These are phyloP conservation scores for Ustilago trichophora DNA, from an alignment of 1,284 basidiomycete species.

Conservation along the genomic window DNA sequence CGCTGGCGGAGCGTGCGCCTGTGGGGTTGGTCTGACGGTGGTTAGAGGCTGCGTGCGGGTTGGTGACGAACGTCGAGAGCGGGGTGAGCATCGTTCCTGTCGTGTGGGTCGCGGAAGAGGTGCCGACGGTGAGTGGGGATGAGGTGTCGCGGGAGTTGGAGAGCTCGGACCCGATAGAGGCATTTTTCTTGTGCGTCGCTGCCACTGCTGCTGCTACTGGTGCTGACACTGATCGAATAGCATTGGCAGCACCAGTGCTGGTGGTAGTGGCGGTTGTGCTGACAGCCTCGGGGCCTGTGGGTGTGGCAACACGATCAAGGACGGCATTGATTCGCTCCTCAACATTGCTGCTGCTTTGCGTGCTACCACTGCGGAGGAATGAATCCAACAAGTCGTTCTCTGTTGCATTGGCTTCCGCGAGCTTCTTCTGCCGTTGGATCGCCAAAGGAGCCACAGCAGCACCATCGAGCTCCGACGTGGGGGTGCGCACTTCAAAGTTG, in stretches of 20 bases:
- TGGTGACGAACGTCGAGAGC: constrained; percentile 27
- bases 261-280: no score
- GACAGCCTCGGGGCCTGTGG: no score
- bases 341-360: constrained; percentile 12
- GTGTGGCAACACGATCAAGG: constrained; percentile 38
- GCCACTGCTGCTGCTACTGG: background rate
- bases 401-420: background rate
- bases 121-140: constrained; percentile 36
- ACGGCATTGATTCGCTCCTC: constrained; percentile 58
- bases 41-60: no score
- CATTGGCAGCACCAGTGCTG: no score
- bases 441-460: constrained; percentile 19
- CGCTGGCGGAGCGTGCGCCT: constrained; percentile 12
- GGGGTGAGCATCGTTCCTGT: constrained; percentile 48
- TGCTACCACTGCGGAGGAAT: constrained; percentile 16
- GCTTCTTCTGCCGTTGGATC: constrained; percentile 7
- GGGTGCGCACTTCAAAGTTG: constrained; percentile 23
- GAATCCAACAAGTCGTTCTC: constrained; percentile 42
- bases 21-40: background rate
- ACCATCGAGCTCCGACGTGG: constrained; percentile 4
- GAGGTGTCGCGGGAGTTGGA: constrained; percentile 38
- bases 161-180: constrained; percentile 39
- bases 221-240: background rate
- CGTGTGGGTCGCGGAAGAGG: constrained; percentile 36
- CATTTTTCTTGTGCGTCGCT: constrained; percentile 39